Percentiles rank a stretch among this genome's conserved stretches.
These are phyloP conservation scores for Leishmania martiniquensis DNA, from an alignment of 208 protist species.

Conservation along the genomic window DNA sequence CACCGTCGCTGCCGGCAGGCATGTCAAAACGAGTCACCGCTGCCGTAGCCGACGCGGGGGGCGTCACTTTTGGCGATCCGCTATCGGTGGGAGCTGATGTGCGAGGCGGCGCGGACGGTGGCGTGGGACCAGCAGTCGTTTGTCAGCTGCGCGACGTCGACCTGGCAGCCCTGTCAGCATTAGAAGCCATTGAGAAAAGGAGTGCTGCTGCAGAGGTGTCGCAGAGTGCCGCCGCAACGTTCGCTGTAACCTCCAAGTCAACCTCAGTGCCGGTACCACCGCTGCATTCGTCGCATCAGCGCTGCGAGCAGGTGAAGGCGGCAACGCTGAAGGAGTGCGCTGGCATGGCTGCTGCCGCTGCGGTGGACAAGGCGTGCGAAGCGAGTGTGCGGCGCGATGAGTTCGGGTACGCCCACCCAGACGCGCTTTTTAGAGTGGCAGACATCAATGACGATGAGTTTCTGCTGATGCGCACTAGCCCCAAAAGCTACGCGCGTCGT, in stretches of 20 bases:
- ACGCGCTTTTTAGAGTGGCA: slow-evolving; percentile 51
- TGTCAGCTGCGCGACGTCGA: slow-evolving; percentile 13
- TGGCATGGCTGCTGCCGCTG: not conserved
- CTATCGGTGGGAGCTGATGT: not conserved
- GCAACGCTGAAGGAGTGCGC: not conserved
- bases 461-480: slow-evolving; percentile 48
- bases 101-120: not conserved
- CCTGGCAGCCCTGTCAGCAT: not conserved
- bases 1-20: not conserved
- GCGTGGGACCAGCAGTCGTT: not conserved
- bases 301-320: not conserved
- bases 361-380: not conserved
- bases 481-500: slow-evolving; percentile 15
- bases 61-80: not conserved
- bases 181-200: not conserved
- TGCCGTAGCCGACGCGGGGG: not conserved
- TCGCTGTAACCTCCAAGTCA: not conserved
- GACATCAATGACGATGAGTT: slow-evolving; percentile 88
- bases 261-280: not conserved
- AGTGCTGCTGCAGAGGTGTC: no score
- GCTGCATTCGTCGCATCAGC: not conserved
- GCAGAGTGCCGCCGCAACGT: not conserved
- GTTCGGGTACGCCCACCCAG: slow-evolving; percentile 46
- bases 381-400: slow-evolving; percentile 29
- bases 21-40: not conserved